Percentiles rank a stretch among this genome's conserved stretches.
Conservation (phyloP, 495 filamentous ascomycete species). For the Tuber aestivum region DNA sequence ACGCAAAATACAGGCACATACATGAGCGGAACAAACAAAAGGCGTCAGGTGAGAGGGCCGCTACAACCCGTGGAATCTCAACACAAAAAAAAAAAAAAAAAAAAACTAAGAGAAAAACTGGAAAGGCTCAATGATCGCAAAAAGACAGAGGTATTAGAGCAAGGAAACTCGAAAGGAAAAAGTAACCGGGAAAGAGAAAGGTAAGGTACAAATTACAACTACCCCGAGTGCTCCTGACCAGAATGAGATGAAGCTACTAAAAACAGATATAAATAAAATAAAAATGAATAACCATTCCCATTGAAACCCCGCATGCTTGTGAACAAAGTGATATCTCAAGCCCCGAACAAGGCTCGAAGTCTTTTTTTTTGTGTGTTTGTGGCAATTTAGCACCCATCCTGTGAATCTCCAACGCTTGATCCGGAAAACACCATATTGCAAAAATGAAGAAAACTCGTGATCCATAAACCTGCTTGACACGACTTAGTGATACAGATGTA, state of each 20-base stretch:
- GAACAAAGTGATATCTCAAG: conserved; percentile 11
- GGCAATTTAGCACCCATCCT: conserved; percentile 34
- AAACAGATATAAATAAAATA: not conserved
- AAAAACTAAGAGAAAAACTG: not conserved
- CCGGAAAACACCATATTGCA: conserved; percentile 37
- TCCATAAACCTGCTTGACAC: conserved; percentile 36
- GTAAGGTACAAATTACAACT: conserved; percentile 5
- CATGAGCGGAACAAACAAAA: not conserved
- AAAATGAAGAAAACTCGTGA: conserved; percentile 33
- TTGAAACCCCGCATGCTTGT: conserved; percentile 5
- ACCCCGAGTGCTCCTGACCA: conserved; percentile 20
- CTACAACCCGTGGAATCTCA: not conserved
- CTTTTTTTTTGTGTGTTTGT: conserved; percentile 15
- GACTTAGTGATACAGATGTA: conserved; percentile 12
- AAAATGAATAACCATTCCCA: conserved; percentile 8
- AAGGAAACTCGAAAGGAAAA: conserved; percentile 4
- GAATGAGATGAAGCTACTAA: not conserved
- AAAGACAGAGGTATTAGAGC: not conserved
- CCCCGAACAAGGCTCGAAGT: conserved; percentile 9
- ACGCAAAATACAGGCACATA: not conserved
- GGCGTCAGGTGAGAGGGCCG: not conserved
- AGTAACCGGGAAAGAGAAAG: not conserved
- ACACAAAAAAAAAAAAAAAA: not conserved
- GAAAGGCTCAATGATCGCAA: not conserved
- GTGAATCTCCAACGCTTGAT: conserved; percentile 31